phyloP scores from a whole-genome alignment of 169 alveolate genomes.

The Plasmodium blacklocki region DNA sequence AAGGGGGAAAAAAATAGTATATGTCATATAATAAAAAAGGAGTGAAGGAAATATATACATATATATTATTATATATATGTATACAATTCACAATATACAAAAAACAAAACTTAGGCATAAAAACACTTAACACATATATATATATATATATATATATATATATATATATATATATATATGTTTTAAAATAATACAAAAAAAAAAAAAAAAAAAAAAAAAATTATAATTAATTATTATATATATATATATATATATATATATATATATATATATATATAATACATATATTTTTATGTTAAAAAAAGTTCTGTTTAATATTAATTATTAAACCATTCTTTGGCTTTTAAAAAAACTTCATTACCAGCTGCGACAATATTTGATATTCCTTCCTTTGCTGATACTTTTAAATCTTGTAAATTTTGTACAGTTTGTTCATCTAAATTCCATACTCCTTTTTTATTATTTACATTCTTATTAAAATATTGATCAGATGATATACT shows the following conservation, averaged over 20 bases:
- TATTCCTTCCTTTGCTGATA: constrained; percentile 80
- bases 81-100: too few relatives aligned
- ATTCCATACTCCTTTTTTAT: constrained; percentile 71
- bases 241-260: not conserved
- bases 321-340: constrained; percentile 85
- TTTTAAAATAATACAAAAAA: constrained; percentile 7
- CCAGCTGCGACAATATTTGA: constrained; percentile 83
- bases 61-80: not conserved
- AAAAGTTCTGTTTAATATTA: constrained; percentile 12
- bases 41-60: not conserved
- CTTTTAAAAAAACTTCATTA: constrained; percentile 81
- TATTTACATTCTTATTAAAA: constrained; percentile 79
- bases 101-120: too few relatives aligned
- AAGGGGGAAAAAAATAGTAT: not conserved
- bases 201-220: constrained; percentile 20
- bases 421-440: constrained; percentile 84
- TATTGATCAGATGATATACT: constrained; percentile 84
- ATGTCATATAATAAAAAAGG: constrained; percentile 3
- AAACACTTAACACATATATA: not conserved
- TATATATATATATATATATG: not conserved
- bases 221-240: not conserved
- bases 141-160: not conserved
- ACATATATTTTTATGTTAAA: constrained; percentile 39
- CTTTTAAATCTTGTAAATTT: constrained; percentile 81
- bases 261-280: not conserved